phyloP scores from a whole-genome alignment of 768 basidiomycete species.

The Leccinum fibrillosum region DNA sequence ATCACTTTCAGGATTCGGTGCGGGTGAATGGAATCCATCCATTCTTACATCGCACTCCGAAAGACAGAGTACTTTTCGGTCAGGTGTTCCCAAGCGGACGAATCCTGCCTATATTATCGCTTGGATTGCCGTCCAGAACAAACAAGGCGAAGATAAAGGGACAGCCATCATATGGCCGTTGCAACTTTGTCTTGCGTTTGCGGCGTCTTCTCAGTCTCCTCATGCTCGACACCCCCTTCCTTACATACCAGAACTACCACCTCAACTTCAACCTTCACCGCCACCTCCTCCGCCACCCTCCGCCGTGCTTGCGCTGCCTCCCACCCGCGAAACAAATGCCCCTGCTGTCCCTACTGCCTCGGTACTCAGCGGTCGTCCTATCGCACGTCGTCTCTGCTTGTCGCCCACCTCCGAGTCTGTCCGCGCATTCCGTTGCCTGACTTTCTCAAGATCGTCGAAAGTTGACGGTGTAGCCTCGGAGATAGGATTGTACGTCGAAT shows the following conservation, averaged over 20 bases:
- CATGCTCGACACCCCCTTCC: conserved; percentile 44
- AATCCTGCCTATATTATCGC: conserved; percentile 53
- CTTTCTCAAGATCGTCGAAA: conserved; percentile 48
- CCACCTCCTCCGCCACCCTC: conserved; percentile 40
- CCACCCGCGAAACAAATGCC: conserved; percentile 9
- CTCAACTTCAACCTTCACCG: conserved; percentile 56
- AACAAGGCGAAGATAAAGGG: conserved; percentile 79
- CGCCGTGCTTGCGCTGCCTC: conserved; percentile 17
- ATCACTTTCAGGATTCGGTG: conserved; percentile 61
- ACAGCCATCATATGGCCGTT: conserved; percentile 71
- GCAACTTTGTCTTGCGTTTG: conserved; percentile 51
- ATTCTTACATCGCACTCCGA: conserved; percentile 12
- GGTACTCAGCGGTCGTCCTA: conserved; percentile 20
- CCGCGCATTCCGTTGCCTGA: conserved; percentile 48
- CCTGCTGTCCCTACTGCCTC: conserved; percentile 5
- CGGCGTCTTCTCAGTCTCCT: conserved; percentile 31
- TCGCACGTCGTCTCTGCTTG: conserved; percentile 33
- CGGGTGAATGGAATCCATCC: conserved; percentile 44
- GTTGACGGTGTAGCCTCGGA: conserved; percentile 55
- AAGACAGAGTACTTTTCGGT: conserved; percentile 19
- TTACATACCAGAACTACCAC: conserved; percentile 61
- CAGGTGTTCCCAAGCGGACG: conserved; percentile 15
- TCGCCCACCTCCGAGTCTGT: conserved; percentile 38
- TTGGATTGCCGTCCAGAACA: conserved; percentile 74
- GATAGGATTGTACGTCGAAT: conserved; percentile 70